Evolutionary conservation across 2,329 filamentous ascomycete species (phyloP), one percentile per base, ranked within the genome.

Genomic region (Arthrinium puccinioides): DNA sequence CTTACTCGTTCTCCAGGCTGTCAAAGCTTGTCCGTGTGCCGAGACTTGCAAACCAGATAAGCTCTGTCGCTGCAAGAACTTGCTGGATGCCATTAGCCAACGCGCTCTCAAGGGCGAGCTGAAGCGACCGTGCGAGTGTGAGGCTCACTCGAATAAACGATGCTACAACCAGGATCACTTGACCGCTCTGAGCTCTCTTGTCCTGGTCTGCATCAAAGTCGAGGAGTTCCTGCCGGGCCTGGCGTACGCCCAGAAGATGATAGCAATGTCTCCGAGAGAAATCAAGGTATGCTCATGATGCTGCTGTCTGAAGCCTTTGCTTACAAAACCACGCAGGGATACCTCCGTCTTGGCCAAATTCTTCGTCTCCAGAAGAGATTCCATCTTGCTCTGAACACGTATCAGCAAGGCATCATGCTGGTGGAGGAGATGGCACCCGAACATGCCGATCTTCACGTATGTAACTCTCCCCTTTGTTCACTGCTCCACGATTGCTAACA

Each of bases 321-420:
- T 27, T 8, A 27, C 25, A 14, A 11, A n/a, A 27, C 25, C 25
- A 9, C n/a, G n/a, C 10, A 36, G 29, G 47, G 44, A 1, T 56
- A 45, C 30, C 45, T 57, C 11, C 54, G 53, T 15, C 44, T 56
- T 9, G 54, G 51, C 14, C 54, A 52, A 42, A 25, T 55, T 18
- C 40, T 56, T 21, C 45, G 52, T 4, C 30, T 49, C 10, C 39
- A 49, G 14, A 32, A 39, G 9, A 37, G 42, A 14, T 40, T 41
- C 13, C 35, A 27, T 6, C 37, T 45, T 1, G 53, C 53, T 3
- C 49, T 45, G 28, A 37, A 41, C 13, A 43, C 39, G 13, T 55
- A 54, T 32, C 42, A 43, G 13, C 47, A 50, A 33, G 53, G 54
- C 2, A 41, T 48, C 14, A 40, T 50, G 27, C 42, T 57, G 13